Base-by-base conservation (phyloP, 495 filamentous ascomycete genomes). In the Paragyromitra xinjiangensis region DNA sequence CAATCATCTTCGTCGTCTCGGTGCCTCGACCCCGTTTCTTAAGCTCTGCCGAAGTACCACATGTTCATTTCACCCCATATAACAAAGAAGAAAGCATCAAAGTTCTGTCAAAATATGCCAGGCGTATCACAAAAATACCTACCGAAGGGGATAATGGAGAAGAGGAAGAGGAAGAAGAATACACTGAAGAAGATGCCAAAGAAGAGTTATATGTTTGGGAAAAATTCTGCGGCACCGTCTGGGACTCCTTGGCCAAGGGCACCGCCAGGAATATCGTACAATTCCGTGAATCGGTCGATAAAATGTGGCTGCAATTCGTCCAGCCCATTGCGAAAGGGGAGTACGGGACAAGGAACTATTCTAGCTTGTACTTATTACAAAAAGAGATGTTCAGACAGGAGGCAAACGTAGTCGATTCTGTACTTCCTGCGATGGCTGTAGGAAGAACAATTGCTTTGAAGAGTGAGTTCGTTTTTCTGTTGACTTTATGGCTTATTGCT, bases 61-160 rank as follows among this genome's bases (percentile, higher is more conserved):
- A 97, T 84, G 86, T 98, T 68, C 89, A 90, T 81, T 98, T 98
- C 83, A 89, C 94, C 0, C 86, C 91, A 8, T 99, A 99, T 83
- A 92, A 89, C 16, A 93, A 94, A 80, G 80, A 89, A 51, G 91
- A 98, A 80, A 89, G 91, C 58, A 87, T 95, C 58, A 79, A 87
- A 34, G 94, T 99, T 69, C 86, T 97, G 48, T 84, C 89, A 40
- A 84, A 83, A 44, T 82, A 84, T 2, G 86, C 88, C 84, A 80
- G 85, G 64, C 79, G 78, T 63, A 81, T 80, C 40, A 78, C 68
- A 59, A 79, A 80, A 45, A 29, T 53, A 24, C 64, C 51, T 22
- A 16, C 64, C 9, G 64, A 82, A 12, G 83, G 83, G 5, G 48
- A 86, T 8, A 45, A 55, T 16, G 67, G 71, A 24, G 71, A 79